These are phyloP conservation scores for Linnemannia zychae DNA, from an alignment of 192 early-diverging fungal species.

Conservation along the genomic window DNA sequence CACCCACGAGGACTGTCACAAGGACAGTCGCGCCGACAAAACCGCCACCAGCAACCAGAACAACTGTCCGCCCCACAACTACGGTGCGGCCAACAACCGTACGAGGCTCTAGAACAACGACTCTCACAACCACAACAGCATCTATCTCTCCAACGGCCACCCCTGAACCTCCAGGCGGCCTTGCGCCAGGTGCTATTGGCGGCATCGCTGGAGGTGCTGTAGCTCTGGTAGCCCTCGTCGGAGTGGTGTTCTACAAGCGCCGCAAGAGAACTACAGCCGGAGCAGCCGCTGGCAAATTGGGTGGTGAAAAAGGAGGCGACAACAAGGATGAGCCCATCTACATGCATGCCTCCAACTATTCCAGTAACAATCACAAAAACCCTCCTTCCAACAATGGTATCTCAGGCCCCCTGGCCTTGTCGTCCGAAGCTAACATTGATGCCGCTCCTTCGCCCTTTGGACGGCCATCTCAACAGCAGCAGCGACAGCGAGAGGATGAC, in stretches of 20 bases:
- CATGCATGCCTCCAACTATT: constrained; percentile 37
- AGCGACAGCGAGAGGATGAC: not conserved
- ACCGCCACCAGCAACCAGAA: not conserved
- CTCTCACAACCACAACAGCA: not conserved
- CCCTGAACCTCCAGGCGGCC: constrained; percentile 7
- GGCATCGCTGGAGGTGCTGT: constrained; percentile 42
- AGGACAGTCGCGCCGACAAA: too few relatives aligned
- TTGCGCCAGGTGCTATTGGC: constrained; percentile 39
- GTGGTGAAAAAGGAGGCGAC: not conserved
- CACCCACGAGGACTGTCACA: not conserved
- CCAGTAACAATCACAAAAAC: constrained; percentile 21
- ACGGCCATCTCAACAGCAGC: constrained; percentile 3
- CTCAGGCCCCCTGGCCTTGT: constrained; percentile 35
- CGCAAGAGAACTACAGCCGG: constrained; percentile 12
- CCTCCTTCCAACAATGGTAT: constrained; percentile 14
- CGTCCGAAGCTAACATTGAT: not conserved
- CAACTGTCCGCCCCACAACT: not conserved
- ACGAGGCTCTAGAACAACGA: not conserved
- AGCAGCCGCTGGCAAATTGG: not conserved
- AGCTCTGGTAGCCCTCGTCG: constrained; percentile 28
- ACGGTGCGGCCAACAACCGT: not conserved
- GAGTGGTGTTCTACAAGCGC: constrained; percentile 43
- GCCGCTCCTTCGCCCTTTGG: not conserved
- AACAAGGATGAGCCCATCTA: constrained; percentile 38
- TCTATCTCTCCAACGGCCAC: constrained; percentile 4